Evolutionary conservation across 768 basidiomycete genomes (phyloP).

Genomic region (Boletus vinaceobasis): DNA sequence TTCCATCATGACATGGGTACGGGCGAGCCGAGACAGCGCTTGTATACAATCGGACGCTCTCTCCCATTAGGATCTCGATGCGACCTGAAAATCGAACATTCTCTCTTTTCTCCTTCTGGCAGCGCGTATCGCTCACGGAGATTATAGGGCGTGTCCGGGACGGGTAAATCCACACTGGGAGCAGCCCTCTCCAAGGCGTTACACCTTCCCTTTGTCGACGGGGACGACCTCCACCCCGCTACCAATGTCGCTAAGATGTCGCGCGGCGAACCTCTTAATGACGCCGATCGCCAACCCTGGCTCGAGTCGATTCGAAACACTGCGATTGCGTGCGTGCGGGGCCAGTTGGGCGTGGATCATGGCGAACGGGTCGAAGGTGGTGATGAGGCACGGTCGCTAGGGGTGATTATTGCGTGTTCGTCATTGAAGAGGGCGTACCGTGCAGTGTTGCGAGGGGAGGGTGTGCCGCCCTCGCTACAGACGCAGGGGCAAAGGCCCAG

Average conservation of each 20-base stretch:
- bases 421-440: slow-evolving; percentile 81
- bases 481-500: neutral
- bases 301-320: slow-evolving; percentile 65
- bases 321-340: slow-evolving; percentile 37
- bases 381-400: slow-evolving; percentile 22
- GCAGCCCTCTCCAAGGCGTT: slow-evolving; percentile 56
- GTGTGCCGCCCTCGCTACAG: neutral
- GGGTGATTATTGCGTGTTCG: slow-evolving; percentile 85
- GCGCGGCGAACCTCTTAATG: slow-evolving; percentile 67
- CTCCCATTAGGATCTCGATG: neutral
- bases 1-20: too few species aligned
- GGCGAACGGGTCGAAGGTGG: neutral
- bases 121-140: neutral
- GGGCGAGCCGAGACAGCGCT: neutral
- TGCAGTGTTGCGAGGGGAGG: slow-evolving; percentile 62
- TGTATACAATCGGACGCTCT: neutral
- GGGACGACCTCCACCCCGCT: slow-evolving; percentile 81
- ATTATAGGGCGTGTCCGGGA: slow-evolving; percentile 65
- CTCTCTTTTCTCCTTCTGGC: neutral
- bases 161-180: slow-evolving; percentile 73
- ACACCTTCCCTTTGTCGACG: slow-evolving; percentile 79
- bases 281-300: slow-evolving; percentile 86
- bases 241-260: slow-evolving; percentile 89
- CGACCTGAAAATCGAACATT: too few species aligned
- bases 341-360: neutral